Percentiles rank a stretch among this genome's conserved stretches.
These are phyloP conservation scores for Wallemia mellicola DNA, from an alignment of 1,284 basidiomycete genomes.

Conservation along the genomic window DNA sequence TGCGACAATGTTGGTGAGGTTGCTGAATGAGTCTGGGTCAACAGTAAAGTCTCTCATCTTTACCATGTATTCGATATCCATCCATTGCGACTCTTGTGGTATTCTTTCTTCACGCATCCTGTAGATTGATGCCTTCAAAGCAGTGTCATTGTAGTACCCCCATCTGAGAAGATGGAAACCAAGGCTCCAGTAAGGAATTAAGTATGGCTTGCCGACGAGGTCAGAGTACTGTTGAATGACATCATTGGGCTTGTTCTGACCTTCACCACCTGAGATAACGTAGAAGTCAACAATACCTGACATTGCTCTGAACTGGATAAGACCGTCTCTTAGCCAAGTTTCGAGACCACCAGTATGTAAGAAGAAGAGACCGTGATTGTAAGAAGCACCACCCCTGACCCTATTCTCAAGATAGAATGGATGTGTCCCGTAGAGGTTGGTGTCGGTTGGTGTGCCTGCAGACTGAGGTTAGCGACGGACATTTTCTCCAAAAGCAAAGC, in stretches of 20 bases:
- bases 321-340: slow-evolving; percentile 1
- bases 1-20: slow-evolving; percentile 4
- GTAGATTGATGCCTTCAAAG: neutral
- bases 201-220: slow-evolving; percentile 4
- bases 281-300: slow-evolving; percentile 7
- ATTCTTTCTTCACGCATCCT: neutral
- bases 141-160: slow-evolving; percentile 5
- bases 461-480: too few species aligned
- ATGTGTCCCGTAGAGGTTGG: slow-evolving; percentile 11
- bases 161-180: slow-evolving; percentile 7
- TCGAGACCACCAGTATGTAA: slow-evolving; percentile 5
- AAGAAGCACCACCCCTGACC: slow-evolving; percentile 3
- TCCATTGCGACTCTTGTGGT: slow-evolving; percentile 1
- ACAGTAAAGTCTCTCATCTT: slow-evolving; percentile 5
- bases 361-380: slow-evolving; percentile 7
- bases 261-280: slow-evolving; percentile 4
- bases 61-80: slow-evolving; percentile 8
- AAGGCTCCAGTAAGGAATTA: slow-evolving; percentile 5
- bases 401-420: slow-evolving; percentile 9
- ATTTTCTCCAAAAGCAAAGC: too few species aligned
- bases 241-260: slow-evolving; percentile 2
- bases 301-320: slow-evolving; percentile 3
- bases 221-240: slow-evolving; percentile 5
- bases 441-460: slow-evolving; percentile 10
- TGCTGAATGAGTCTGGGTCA: slow-evolving; percentile 5